Percentiles rank a stretch among this genome's conserved stretches.
Evolutionary conservation across 2,329 filamentous ascomycete genomes (phyloP).

Genomic region (Lasiodiplodia sp.): DNA sequence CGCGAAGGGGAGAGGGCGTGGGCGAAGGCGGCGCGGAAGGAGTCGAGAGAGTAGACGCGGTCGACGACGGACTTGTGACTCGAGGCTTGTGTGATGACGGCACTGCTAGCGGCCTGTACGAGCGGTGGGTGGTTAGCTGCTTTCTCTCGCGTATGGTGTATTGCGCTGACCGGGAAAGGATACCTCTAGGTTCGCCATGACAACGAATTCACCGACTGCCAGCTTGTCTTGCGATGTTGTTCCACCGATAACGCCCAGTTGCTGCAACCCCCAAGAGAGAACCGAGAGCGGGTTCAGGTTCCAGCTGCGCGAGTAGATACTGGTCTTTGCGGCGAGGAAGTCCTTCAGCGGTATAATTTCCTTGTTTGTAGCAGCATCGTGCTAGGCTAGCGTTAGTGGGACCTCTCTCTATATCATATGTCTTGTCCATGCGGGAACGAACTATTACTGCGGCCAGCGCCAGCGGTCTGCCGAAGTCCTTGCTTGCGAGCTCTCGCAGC

Average conservation of each 20-base stretch:
- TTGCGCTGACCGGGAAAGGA: not conserved
- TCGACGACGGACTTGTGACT: constrained; percentile 45
- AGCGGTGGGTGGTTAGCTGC: not conserved
- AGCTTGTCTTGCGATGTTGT: constrained; percentile 61
- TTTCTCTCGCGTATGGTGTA: not conserved
- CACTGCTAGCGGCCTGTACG: constrained; percentile 48
- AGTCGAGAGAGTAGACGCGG: constrained; percentile 44
- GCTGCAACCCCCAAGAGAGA: constrained; percentile 76
- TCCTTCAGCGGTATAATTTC: constrained; percentile 74
- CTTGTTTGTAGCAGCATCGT: constrained; percentile 73
- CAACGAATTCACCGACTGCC: constrained; percentile 68
- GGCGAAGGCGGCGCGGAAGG: constrained; percentile 45
- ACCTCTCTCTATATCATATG: not conserved
- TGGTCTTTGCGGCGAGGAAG: constrained; percentile 71
- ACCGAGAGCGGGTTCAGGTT: constrained; percentile 73
- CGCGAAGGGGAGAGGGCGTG: constrained; percentile 38
- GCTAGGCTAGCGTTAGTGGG: constrained; percentile 41
- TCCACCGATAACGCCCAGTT: constrained; percentile 68
- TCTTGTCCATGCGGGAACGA: constrained; percentile 36
- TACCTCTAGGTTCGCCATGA: constrained; percentile 69
- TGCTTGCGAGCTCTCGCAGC: constrained; percentile 73
- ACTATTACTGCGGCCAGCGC: constrained; percentile 79
- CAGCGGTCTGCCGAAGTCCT: constrained; percentile 81
- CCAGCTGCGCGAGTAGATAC: constrained; percentile 76
- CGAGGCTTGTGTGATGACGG: constrained; percentile 46